These are phyloP conservation scores for Ceratocystis alfenasii DNA, from an alignment of 2,329 filamentous ascomycete genomes.

Conservation along the genomic window DNA sequence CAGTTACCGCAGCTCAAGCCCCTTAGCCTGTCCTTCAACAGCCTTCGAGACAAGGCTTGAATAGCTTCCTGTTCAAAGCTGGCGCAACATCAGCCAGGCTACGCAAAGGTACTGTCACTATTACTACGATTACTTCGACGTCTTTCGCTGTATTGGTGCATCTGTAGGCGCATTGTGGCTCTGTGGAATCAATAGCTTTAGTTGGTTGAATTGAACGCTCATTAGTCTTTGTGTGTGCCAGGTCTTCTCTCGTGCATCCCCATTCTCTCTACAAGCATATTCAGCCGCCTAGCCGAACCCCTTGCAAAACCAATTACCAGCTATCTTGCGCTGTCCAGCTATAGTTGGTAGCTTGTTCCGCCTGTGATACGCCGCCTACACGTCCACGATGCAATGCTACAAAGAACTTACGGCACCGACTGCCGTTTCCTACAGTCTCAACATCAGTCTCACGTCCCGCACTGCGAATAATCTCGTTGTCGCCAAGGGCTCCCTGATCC, in stretches of 20 bases:
- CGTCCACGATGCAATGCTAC: constrained; percentile 75
- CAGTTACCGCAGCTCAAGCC: not conserved
- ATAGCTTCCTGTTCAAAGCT: not conserved
- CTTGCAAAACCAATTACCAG: no score
- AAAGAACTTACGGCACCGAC: constrained; percentile 89
- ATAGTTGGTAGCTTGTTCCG: not conserved
- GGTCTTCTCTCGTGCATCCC: constrained; percentile 1
- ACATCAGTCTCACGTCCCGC: constrained; percentile 62
- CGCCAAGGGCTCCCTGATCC: constrained; percentile 82
- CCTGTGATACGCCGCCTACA: not conserved
- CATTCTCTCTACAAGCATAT: no score
- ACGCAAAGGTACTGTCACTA: not conserved
- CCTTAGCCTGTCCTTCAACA: not conserved
- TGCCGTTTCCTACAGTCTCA: constrained; percentile 80
- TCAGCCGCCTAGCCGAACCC: no score
- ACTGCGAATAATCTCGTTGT: constrained; percentile 75
- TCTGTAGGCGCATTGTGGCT: constrained; percentile 14
- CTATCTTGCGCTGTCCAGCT: no score
- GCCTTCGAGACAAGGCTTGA: not conserved
- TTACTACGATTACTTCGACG: not conserved
- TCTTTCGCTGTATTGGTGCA: not conserved
- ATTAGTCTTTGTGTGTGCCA: constrained; percentile 19
- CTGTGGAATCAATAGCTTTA: constrained; percentile 18
- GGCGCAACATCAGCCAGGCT: not conserved
- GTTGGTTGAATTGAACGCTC: constrained; percentile 21